Base-by-base conservation (phyloP, 305 asterid genomes). In the Ajuga reptans region DNA sequence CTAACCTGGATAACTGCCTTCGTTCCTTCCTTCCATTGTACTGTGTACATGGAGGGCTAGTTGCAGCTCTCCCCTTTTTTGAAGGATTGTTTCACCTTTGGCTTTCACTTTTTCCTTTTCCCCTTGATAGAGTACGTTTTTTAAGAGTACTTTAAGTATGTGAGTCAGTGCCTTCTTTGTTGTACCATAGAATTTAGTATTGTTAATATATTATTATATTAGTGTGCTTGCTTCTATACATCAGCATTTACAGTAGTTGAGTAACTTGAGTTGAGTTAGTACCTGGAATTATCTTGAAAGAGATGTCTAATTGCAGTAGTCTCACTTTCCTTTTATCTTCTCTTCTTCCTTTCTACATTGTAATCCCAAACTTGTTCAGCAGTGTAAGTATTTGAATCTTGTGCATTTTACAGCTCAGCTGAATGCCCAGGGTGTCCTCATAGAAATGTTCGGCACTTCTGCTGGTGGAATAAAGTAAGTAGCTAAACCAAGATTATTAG, bases 401-500 rank as follows among this genome's bases (percentile, higher is more conserved):
- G 47, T 64, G 31, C 64, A 27, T 53, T 72, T 45, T 74, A 67
- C 89, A 92, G 96, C 65, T 49, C 87, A 68, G 43, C 75, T 65
- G 89, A 84, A 9, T 92, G 95, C 74, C 74, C 88, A 12, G 75
- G 83, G 47, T 92, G 96, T 75, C 81, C 79, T 54, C 98, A 92
- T 81, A 88, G 76, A 80, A 79, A 81, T 75, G 91, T 84, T 47
- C 78, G 96, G 5, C 96, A 92, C 72, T 92, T 92, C 69, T 92
- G 94, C 81, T 92, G 94, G 97, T 90, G 97, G 98, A 87, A 88
- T 79, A 88, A 71, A 83, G 97, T 92, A 72, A 83, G 95, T 78
- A 63, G 58, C 73, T 51, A 50, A 67, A 72, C 55, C 33, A 47
- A 49, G 71, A 53, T 42, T 9, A 66, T 29, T 6, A 56, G 42